Percentiles rank a stretch among this genome's conserved stretches.
These are phyloP conservation scores for Fusarium subglutinans DNA, from an alignment of 2,329 filamentous ascomycete species.

Conservation along the genomic window DNA sequence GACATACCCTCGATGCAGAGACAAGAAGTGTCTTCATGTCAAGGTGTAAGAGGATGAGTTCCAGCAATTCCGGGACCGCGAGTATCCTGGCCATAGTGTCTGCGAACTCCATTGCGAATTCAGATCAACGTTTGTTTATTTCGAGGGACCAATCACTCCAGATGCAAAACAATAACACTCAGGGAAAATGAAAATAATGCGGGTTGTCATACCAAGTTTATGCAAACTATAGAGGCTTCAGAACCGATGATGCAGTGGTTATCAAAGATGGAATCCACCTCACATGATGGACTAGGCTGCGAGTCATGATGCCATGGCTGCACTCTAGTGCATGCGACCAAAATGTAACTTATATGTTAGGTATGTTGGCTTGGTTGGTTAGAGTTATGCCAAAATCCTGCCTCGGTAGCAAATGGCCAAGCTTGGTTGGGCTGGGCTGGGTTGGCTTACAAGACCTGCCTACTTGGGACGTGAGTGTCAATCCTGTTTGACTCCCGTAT, in stretches of 20 bases:
- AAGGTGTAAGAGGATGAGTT: slow-evolving; percentile 39
- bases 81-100: not conserved
- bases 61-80: slow-evolving; percentile 39
- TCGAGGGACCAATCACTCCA: not conserved
- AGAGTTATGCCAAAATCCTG: not conserved
- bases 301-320: slow-evolving; percentile 13
- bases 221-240: not conserved
- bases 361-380: not conserved
- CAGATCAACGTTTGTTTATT: not conserved
- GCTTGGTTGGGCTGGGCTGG: not conserved
- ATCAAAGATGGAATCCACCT: not conserved
- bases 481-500: not conserved
- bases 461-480: not conserved
- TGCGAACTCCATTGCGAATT: not conserved
- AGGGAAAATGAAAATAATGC: not conserved
- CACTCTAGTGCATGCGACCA: not conserved
- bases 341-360: not conserved
- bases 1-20: slow-evolving; percentile 38
- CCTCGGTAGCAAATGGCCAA: slow-evolving; percentile 4
- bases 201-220: not conserved
- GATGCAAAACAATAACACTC: not conserved
- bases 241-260: not conserved
- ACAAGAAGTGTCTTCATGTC: slow-evolving; percentile 43
- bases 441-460: not conserved
- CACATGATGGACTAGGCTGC: not conserved